phyloP scores from a whole-genome alignment of 805 yeast genomes.

The Candida easanensis region DNA sequence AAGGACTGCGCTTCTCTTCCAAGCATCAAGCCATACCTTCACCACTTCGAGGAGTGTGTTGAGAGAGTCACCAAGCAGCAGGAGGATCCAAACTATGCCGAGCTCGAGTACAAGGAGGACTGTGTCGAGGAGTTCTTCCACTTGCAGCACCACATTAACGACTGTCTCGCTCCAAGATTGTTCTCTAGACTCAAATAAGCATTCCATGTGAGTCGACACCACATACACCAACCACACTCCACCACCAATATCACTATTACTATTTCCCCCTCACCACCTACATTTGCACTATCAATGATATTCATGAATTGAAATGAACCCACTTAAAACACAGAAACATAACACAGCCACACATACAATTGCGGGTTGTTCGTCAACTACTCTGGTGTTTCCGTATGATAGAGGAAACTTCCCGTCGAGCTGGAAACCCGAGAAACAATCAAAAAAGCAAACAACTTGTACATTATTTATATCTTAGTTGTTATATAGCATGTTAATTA shows the following conservation, averaged over 20 bases:
- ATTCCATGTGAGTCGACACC: no score
- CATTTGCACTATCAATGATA: slow-evolving; percentile 6
- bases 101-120: slow-evolving; percentile 85
- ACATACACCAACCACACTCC: neutral
- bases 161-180: slow-evolving; percentile 87
- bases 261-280: neutral
- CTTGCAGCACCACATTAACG: slow-evolving; percentile 88
- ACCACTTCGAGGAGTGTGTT: slow-evolving; percentile 91
- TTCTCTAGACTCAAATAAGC: slow-evolving; percentile 77
- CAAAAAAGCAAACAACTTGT: slow-evolving; percentile 2
- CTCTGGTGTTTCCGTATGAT: neutral
- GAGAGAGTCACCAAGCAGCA: slow-evolving; percentile 89
- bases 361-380: neutral
- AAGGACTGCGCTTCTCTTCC: slow-evolving; percentile 68
- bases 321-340: neutral
- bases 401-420: slow-evolving; percentile 1
- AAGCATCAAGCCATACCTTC: slow-evolving; percentile 69
- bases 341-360: neutral
- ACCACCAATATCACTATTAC: neutral
- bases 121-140: slow-evolving; percentile 99
- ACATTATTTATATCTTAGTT: slow-evolving; percentile 10
- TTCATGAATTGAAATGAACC: slow-evolving; percentile 14
- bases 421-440: neutral
- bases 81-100: slow-evolving; percentile 82
- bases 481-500: slow-evolving; percentile 1